Evolutionary conservation across 768 basidiomycete species (phyloP).

Genomic region (Guyanaporus albipodus): DNA sequence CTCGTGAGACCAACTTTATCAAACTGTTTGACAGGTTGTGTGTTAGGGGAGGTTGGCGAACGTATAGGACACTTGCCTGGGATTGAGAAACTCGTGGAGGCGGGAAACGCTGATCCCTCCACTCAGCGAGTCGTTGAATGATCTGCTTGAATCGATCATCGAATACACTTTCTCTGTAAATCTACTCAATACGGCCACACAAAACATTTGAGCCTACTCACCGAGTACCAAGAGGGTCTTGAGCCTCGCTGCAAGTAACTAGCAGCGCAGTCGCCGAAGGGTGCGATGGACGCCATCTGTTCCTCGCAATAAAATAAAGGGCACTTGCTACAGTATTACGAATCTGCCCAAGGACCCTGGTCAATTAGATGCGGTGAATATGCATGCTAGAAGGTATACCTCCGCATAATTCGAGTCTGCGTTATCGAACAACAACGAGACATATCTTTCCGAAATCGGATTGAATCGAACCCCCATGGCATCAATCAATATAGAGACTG

Average conservation of each 20-base stretch:
- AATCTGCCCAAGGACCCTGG: slow-evolving; percentile 42
- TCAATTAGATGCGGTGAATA: slow-evolving; percentile 1
- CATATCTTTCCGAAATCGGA: slow-evolving; percentile 61
- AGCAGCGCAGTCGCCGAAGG: slow-evolving; percentile 52
- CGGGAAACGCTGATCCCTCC: slow-evolving; percentile 73
- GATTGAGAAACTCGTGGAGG: slow-evolving; percentile 87
- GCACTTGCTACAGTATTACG: slow-evolving; percentile 65
- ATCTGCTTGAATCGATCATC: slow-evolving; percentile 54
- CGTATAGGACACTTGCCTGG: slow-evolving; percentile 38
- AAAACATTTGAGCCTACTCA: slow-evolving; percentile 20
- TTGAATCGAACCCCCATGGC: slow-evolving; percentile 64
- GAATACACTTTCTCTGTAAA: slow-evolving; percentile 50
- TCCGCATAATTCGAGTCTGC: slow-evolving; percentile 83
- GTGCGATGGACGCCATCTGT: slow-evolving; percentile 69
- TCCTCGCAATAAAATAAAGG: slow-evolving; percentile 52
- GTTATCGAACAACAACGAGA: slow-evolving; percentile 68
- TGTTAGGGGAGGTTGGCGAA: slow-evolving; percentile 10
- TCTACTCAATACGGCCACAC: background rate
- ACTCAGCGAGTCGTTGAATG: slow-evolving; percentile 54
- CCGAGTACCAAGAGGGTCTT: slow-evolving; percentile 64
- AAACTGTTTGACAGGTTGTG: slow-evolving; percentile 59
- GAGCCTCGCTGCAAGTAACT: slow-evolving; percentile 44
- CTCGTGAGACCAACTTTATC: slow-evolving; percentile 87
- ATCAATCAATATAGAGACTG: slow-evolving; percentile 65
- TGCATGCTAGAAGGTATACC: slow-evolving; percentile 36